Percentiles rank a stretch among this genome's conserved stretches.
These are phyloP conservation scores for Albizia julibrissin DNA, from an alignment of 306 rosid species.

Conservation along the genomic window DNA sequence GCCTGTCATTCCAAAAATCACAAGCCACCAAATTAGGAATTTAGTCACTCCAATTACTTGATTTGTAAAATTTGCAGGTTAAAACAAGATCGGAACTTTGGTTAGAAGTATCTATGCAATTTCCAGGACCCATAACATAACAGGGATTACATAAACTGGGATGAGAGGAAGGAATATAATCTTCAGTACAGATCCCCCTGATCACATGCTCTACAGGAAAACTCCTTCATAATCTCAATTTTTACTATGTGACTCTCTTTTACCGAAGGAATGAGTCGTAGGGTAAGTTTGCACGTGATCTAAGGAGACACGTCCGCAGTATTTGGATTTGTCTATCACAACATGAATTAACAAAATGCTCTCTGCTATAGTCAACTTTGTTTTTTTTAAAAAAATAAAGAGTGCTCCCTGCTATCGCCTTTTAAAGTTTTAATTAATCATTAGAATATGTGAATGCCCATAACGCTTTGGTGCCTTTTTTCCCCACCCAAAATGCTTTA, in stretches of 20 bases:
- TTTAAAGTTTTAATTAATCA: neutral
- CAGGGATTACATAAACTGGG: constrained; percentile 2
- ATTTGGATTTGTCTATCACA: constrained; percentile 37
- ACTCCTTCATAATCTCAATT: neutral
- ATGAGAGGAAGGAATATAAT: neutral
- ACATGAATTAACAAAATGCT: neutral
- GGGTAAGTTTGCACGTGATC: constrained; percentile 35
- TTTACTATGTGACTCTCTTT: neutral
- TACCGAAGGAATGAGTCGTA: constrained; percentile 21
- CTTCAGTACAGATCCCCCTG: constrained; percentile 33
- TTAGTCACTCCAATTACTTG: constrained; percentile 1
- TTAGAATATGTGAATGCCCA: constrained; percentile 10
- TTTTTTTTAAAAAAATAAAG: too few species aligned
- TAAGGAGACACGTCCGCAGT: constrained; percentile 42
- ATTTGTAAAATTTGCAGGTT: neutral
- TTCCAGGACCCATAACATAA: constrained; percentile 20
- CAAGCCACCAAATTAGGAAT: constrained; percentile 1
- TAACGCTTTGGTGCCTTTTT: constrained; percentile 21
- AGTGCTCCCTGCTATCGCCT: neutral
- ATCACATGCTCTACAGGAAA: constrained; percentile 45
- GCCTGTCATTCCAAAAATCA: constrained; percentile 55
- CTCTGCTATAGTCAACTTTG: neutral
- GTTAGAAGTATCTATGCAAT: neutral
- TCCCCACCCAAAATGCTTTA: neutral
- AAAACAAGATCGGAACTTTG: neutral